Base-by-base conservation (phyloP, 2,329 filamentous ascomycete genomes). In the Pseudocercospora pini-densiflorae region DNA sequence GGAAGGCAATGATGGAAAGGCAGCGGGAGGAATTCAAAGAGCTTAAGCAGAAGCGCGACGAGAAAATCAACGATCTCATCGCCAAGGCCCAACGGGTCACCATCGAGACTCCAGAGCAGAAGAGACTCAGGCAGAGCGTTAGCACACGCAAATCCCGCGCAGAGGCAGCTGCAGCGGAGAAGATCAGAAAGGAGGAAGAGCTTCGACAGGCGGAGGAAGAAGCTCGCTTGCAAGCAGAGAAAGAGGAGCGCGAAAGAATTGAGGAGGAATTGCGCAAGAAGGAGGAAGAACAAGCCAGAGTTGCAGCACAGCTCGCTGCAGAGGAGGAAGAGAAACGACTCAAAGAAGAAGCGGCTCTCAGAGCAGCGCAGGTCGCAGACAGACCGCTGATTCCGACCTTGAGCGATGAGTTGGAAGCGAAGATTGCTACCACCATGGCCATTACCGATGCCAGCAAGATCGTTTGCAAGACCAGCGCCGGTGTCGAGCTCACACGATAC, bases 401-500 rank as follows among this genome's bases (percentile, higher is more conserved):
- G n/a, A 67, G 74, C 27, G 49, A 71, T 0, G 75, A 80, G 12
- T 85, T 82, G 83, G 72, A 79, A 9, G 45, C 69, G 1, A 77
- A 71, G 40, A 77, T 85, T n/a, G 54, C 72, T 6, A 64, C 65
- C 10, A 81, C 80, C 0, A 71, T 83, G 40, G 62, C 62, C 12
- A 66, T 33, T 53, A 68, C 62, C n/a, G 62, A 70, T 62, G 57
- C 62, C 24, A 58, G 55, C 19, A 54, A 69, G 5, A 57, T 71
- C 12, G 24, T 77, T 71, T 74, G n/a, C 74, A 80, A 23, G 68
- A 77, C 45, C 70, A 75, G 36, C 36, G 70, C 84, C 66, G 78
- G 61, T 71, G 76, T 51, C 58, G 72, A 85, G 12, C 78, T 92
- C 16, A 81, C 75, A 0, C 76, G 80, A 1, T 85, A 87, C 61